Percentiles rank a stretch among this genome's conserved stretches.
Evolutionary conservation across 805 yeast genomes (phyloP).

Genomic region (Martiniozyma abietophila): DNA sequence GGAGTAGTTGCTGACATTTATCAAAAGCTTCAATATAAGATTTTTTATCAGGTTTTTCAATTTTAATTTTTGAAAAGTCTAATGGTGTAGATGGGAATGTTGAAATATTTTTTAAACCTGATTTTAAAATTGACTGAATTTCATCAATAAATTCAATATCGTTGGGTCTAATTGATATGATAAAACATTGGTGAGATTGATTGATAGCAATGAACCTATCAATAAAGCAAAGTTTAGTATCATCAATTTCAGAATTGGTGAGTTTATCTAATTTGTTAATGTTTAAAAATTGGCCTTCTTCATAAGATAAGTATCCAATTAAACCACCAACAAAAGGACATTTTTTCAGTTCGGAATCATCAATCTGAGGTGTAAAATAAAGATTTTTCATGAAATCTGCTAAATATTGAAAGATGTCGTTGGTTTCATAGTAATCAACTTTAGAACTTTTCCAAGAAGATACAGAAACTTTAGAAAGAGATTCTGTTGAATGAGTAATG

Average conservation of each 20-base stretch:
- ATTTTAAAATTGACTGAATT: not conserved
- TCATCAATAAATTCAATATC: constrained; percentile 30
- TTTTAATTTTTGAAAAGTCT: constrained; percentile 17
- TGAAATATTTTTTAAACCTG: not conserved
- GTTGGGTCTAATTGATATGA: constrained; percentile 40
- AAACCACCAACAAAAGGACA: constrained; percentile 90
- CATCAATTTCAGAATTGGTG: constrained; percentile 44
- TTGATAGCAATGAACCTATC: constrained; percentile 49
- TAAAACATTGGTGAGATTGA: constrained; percentile 41
- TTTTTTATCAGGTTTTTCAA: constrained; percentile 41
- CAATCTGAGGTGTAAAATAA: constrained; percentile 22
- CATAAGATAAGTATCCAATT: constrained; percentile 80
- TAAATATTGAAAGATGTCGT: constrained; percentile 44
- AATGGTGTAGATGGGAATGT: not conserved
- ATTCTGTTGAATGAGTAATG: constrained; percentile 54
- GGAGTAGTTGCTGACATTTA: constrained; percentile 57
- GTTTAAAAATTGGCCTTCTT: constrained; percentile 56
- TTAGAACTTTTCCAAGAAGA: constrained; percentile 22
- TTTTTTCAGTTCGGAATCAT: constrained; percentile 22
- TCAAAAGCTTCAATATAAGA: constrained; percentile 48
- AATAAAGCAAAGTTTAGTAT: constrained; percentile 63
- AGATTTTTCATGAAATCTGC: constrained; percentile 37
- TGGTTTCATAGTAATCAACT: constrained; percentile 4
- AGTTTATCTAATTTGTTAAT: constrained; percentile 29
- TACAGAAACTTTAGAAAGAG: constrained; percentile 17